Evolutionary conservation across 2,329 filamentous ascomycete genomes (phyloP).

Genomic region (Parascedosporium putredinis): DNA sequence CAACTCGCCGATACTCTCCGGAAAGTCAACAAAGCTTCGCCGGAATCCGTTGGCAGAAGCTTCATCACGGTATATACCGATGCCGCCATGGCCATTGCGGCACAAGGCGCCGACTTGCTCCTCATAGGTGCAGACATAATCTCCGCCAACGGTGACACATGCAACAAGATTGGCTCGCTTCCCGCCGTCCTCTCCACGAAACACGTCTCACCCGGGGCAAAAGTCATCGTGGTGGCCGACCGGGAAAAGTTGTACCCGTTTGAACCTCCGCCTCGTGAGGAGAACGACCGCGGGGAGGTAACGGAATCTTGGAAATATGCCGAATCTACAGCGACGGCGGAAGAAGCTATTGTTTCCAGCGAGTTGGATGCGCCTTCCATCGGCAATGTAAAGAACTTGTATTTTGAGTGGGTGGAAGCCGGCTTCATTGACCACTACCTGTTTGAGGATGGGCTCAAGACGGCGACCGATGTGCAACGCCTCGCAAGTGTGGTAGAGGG

Average conservation of each 20-base stretch:
- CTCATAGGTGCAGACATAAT: constrained; percentile 57
- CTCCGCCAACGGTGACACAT: constrained; percentile 44
- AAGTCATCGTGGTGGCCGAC: constrained; percentile 46
- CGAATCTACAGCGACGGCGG: constrained; percentile 8
- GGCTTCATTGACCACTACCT: constrained; percentile 41
- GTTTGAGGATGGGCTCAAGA: constrained; percentile 40
- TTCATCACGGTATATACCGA: constrained; percentile 46
- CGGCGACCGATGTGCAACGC: constrained; percentile 25
- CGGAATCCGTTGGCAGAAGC: constrained; percentile 14
- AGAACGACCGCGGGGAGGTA: constrained; percentile 43
- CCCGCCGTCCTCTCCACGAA: constrained; percentile 45
- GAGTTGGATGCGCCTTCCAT: constrained; percentile 7
- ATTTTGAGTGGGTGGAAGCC: constrained; percentile 50
- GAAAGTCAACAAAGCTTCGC: constrained; percentile 11
- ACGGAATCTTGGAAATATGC: constrained; percentile 30
- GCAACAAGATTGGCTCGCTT: constrained; percentile 57
- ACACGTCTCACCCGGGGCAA: constrained; percentile 31
- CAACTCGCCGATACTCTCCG: constrained; percentile 22
- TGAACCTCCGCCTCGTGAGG: constrained; percentile 31
- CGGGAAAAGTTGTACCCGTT: constrained; percentile 45
- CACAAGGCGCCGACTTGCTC: constrained; percentile 41
- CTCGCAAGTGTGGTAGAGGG: constrained; percentile 26
- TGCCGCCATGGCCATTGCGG: constrained; percentile 45
- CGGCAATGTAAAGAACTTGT: constrained; percentile 36
- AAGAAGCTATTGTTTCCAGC: background rate